These are phyloP conservation scores for Malassezia yamatoensis DNA, from an alignment of 1,284 basidiomycete species.

Conservation along the genomic window DNA sequence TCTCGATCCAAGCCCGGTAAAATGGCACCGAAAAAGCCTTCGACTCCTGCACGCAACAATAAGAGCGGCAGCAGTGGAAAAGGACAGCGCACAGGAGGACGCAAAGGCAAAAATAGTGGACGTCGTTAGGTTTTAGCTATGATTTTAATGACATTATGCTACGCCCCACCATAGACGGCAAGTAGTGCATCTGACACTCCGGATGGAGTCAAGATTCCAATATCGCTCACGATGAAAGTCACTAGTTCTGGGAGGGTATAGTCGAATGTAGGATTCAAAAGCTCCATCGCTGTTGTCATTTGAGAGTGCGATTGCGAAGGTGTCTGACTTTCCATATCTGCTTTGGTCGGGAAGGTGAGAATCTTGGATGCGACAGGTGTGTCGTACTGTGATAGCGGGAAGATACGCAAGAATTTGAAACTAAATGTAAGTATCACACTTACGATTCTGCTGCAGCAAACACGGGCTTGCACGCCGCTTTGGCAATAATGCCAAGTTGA, in stretches of 20 bases:
- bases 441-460: constrained; percentile 76
- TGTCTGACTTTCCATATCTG: background rate
- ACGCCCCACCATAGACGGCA: constrained; percentile 60
- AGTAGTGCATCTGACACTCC: constrained; percentile 82
- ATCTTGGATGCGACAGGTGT: constrained; percentile 54
- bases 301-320: background rate
- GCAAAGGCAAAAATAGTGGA: background rate
- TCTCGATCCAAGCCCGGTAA: constrained; percentile 1
- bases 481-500: constrained; percentile 91
- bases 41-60: no score
- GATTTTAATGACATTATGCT: background rate
- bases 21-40: background rate
- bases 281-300: constrained; percentile 36
- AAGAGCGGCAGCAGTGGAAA: no score
- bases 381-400: constrained; percentile 92
- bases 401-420: constrained; percentile 94
- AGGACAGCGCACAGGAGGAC: no score
- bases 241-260: constrained; percentile 62
- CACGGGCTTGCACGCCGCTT: constrained; percentile 85
- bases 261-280: constrained; percentile 38
- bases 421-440: constrained; percentile 39
- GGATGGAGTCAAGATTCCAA: constrained; percentile 79
- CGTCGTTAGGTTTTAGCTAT: background rate
- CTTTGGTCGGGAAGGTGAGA: constrained; percentile 21
- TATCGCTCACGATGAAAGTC: constrained; percentile 78